Conservation (phyloP, 805 yeast species). For the Saturnispora saitoi region DNA sequence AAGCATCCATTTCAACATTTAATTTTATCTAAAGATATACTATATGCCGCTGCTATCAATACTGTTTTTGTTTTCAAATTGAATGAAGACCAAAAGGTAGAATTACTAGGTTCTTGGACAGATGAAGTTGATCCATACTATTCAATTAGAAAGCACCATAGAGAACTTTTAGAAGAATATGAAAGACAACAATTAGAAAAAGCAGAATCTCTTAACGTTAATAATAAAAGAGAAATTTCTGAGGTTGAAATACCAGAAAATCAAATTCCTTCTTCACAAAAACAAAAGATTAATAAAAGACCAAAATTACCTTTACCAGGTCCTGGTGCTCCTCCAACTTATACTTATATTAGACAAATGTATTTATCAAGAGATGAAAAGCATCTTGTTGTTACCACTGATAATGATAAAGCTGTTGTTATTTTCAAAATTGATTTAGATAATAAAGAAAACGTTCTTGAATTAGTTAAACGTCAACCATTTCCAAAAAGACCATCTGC, state of each 20-base stretch:
- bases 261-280: constrained; percentile 18
- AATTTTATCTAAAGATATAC: constrained; percentile 36
- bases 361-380: constrained; percentile 44
- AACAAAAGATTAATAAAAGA: constrained; percentile 27
- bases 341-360: constrained; percentile 61
- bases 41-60: constrained; percentile 54
- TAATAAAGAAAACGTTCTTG: constrained; percentile 34
- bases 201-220: constrained; percentile 16
- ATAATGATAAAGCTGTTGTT: constrained; percentile 73
- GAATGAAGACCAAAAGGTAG: constrained; percentile 29
- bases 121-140: constrained; percentile 47
- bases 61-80: constrained; percentile 44
- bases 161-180: constrained; percentile 30
- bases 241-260: constrained; percentile 9
- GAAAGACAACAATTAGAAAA: constrained; percentile 20
- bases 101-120: constrained; percentile 49
- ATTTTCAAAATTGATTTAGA: constrained; percentile 39
- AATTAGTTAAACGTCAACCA: constrained; percentile 56
- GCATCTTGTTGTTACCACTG: constrained; percentile 61
- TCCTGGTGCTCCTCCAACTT: constrained; percentile 59
- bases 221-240: constrained; percentile 9
- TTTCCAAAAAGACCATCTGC: constrained; percentile 94
- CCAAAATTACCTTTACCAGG: constrained; percentile 57
- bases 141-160: constrained; percentile 39
- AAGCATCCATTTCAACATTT: constrained; percentile 67